phyloP scores from a whole-genome alignment of 805 yeast genomes.

The Candida odintsovae region DNA sequence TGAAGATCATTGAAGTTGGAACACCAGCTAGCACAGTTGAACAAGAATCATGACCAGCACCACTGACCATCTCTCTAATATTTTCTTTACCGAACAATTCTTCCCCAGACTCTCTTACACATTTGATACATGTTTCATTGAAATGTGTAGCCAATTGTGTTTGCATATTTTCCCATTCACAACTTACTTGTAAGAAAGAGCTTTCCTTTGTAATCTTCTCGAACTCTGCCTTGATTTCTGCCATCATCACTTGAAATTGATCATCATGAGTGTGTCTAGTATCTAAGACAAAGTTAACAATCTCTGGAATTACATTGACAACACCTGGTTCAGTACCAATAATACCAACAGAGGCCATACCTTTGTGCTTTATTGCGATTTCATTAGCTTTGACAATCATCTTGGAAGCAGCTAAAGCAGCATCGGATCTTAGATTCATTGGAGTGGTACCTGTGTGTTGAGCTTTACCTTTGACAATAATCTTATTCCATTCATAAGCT shows the following conservation, averaged over 20 bases:
- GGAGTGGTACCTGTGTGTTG: slow-evolving; percentile 77
- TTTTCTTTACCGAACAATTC: slow-evolving; percentile 41
- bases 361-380: slow-evolving; percentile 44
- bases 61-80: slow-evolving; percentile 46
- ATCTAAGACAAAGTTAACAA: slow-evolving; percentile 55
- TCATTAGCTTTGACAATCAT: slow-evolving; percentile 53
- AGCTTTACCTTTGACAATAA: slow-evolving; percentile 55
- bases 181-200: slow-evolving; percentile 26
- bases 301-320: slow-evolving; percentile 63
- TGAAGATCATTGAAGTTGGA: slow-evolving; percentile 72
- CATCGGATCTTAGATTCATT: slow-evolving; percentile 52
- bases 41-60: slow-evolving; percentile 75
- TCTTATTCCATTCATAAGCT: slow-evolving; percentile 57
- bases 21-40: slow-evolving; percentile 41
- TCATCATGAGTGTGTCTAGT: slow-evolving; percentile 50
- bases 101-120: slow-evolving; percentile 47
- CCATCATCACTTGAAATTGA: slow-evolving; percentile 29
- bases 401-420: slow-evolving; percentile 50
- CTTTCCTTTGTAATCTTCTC: slow-evolving; percentile 28
- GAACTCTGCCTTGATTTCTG: slow-evolving; percentile 34
- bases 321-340: slow-evolving; percentile 52
- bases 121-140: slow-evolving; percentile 42
- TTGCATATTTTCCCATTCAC: slow-evolving; percentile 38
- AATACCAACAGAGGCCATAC: slow-evolving; percentile 56
- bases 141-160: slow-evolving; percentile 54